phyloP scores from a whole-genome alignment of 177 flowering plant species.

The Tripterygium wilfordii region DNA sequence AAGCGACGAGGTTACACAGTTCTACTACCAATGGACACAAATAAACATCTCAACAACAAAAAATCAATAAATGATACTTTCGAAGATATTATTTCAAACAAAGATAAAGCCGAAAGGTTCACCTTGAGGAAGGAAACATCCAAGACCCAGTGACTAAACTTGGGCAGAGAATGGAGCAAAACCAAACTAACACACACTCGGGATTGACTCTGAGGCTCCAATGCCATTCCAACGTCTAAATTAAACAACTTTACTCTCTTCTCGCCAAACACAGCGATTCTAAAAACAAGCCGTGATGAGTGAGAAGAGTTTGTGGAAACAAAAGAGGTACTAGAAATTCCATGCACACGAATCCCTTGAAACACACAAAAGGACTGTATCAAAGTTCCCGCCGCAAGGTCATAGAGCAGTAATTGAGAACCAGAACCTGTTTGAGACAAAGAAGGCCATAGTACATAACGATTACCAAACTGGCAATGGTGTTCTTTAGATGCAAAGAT shows the following conservation, averaged over 20 bases:
- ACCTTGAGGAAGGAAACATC: slow-evolving; percentile 86
- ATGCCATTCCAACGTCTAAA: slow-evolving; percentile 22
- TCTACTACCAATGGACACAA: slow-evolving; percentile 26
- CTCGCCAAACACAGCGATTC: slow-evolving; percentile 71
- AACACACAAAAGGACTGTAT: slow-evolving; percentile 56
- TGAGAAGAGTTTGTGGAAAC: slow-evolving; percentile 7
- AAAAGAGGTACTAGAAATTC: slow-evolving; percentile 33
- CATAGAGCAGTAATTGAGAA: slow-evolving; percentile 65
- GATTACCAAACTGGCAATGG: too few relatives aligned
- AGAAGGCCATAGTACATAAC: not conserved
- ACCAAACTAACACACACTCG: slow-evolving; percentile 19
- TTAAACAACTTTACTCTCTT: slow-evolving; percentile 61
- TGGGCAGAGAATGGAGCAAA: slow-evolving; percentile 50
- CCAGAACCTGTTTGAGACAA: slow-evolving; percentile 57
- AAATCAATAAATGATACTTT: not conserved
- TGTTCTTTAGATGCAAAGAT: too few relatives aligned
- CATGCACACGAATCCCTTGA: slow-evolving; percentile 87
- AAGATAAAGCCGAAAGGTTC: not conserved
- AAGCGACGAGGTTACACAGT: slow-evolving; percentile 13
- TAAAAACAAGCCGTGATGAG: slow-evolving; percentile 24
- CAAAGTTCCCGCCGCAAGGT: slow-evolving; percentile 37
- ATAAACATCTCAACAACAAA: not conserved
- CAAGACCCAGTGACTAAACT: slow-evolving; percentile 74
- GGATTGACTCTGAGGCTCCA: slow-evolving; percentile 5
- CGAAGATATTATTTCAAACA: too few relatives aligned